Evolutionary conservation across 2,329 filamentous ascomycete genomes (phyloP).

Genomic region (Simplicillium sp.): DNA sequence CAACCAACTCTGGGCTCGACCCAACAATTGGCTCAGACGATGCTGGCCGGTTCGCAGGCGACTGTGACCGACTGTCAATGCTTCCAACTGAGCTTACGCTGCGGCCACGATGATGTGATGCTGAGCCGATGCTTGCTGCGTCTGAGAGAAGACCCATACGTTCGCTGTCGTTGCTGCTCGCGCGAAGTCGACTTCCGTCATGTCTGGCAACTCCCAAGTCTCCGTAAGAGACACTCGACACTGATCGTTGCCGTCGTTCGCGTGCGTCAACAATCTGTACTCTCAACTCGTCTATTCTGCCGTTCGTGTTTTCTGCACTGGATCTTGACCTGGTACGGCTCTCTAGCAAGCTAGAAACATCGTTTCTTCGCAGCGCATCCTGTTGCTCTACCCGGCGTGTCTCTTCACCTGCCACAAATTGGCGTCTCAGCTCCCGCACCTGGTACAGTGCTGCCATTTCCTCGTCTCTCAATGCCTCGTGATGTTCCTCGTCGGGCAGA

Average conservation of each 20-base stretch:
- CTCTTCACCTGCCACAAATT: conserved; percentile 68
- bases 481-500: conserved; percentile 68
- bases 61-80: conserved; percentile 36
- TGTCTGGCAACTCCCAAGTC: conserved; percentile 68
- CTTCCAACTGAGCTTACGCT: conserved; percentile 48
- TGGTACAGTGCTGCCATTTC: conserved; percentile 93
- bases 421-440: conserved; percentile 68
- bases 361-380: conserved; percentile 64
- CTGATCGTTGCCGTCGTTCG: conserved; percentile 52
- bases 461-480: conserved; percentile 69
- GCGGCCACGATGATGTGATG: conserved; percentile 32
- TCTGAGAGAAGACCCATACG: conserved; percentile 61
- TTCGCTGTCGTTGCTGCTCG: conserved; percentile 66
- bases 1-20: conserved; percentile 42
- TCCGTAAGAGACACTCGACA: conserved; percentile 68
- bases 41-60: conserved; percentile 16
- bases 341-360: conserved; percentile 58
- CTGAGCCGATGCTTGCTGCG: conserved; percentile 50
- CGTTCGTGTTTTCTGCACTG: conserved; percentile 36
- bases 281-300: conserved; percentile 51
- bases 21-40: conserved; percentile 20
- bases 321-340: conserved; percentile 49
- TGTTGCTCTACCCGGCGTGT: conserved; percentile 59
- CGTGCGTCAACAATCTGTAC: conserved; percentile 46
- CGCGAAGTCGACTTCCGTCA: conserved; percentile 66